phyloP scores from a whole-genome alignment of 2,329 filamentous ascomycete genomes.

The Colletotrichum somersetense region DNA sequence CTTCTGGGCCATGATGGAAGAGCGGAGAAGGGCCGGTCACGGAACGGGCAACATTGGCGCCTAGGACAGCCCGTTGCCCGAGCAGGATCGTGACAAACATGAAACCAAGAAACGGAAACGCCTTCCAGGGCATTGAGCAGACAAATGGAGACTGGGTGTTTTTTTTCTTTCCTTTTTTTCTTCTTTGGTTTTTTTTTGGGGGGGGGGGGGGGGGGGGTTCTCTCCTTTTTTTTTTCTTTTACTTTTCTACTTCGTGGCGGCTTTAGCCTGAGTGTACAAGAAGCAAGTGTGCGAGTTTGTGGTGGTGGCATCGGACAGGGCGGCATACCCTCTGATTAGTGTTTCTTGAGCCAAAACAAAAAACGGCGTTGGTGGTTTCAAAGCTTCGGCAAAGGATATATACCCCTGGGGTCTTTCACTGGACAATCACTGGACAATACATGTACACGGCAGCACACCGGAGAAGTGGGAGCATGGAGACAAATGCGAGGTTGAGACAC shows the following conservation, averaged over 20 bases:
- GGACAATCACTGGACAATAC: slow-evolving; percentile 4
- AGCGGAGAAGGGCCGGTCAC: neutral
- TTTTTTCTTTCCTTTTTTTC: no score
- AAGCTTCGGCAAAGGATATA: slow-evolving; percentile 15
- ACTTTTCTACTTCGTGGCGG: neutral
- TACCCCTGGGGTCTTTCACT: slow-evolving; percentile 16
- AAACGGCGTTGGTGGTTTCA: slow-evolving; percentile 13
- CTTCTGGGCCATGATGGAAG: slow-evolving; percentile 8
- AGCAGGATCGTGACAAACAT: neutral
- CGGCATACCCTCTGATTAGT: neutral
- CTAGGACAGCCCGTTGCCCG: neutral
- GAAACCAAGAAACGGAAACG: neutral
- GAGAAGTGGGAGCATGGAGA: slow-evolving; percentile 8
- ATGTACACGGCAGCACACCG: slow-evolving; percentile 1
- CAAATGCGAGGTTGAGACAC: neutral
- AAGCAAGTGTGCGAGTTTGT: neutral
- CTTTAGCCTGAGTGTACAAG: neutral
- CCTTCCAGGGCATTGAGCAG: neutral
- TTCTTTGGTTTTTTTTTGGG: neutral
- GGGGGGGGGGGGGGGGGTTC: no score
- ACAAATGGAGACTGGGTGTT: neutral
- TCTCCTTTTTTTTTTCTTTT: no score
- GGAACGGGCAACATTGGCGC: neutral
- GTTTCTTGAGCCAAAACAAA: neutral
- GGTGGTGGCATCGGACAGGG: slow-evolving; percentile 1